These are phyloP conservation scores for Trichoderma hamatum DNA, from an alignment of 2,329 filamentous ascomycete species.

Conservation along the genomic window DNA sequence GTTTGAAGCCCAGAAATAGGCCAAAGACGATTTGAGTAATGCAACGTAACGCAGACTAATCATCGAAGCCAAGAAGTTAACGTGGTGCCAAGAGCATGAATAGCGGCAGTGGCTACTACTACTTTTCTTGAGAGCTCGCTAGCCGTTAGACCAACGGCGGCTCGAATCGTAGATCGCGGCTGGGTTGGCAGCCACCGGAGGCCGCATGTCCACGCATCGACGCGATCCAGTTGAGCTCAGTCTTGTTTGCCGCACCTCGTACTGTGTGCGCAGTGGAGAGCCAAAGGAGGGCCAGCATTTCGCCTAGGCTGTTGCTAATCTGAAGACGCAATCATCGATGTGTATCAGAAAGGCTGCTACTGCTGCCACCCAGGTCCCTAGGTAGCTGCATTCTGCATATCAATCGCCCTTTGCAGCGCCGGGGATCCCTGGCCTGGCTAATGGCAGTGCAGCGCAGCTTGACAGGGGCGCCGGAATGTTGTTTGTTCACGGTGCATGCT, in stretches of 20 bases:
- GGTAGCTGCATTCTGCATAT: neutral
- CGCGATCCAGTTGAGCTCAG: slow-evolving; percentile 9
- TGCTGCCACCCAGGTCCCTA: neutral
- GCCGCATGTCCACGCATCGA: slow-evolving; percentile 2
- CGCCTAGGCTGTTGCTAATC: neutral
- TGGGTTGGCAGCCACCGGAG: slow-evolving; percentile 9
- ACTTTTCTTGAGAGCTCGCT: neutral
- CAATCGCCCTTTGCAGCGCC: neutral
- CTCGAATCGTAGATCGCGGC: slow-evolving; percentile 24
- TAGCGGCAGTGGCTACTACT: neutral
- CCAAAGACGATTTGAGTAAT: neutral
- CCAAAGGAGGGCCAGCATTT: neutral
- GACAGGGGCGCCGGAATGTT: slow-evolving; percentile 11
- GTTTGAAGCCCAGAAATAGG: neutral
- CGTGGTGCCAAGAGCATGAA: neutral
- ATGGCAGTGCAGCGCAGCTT: neutral
- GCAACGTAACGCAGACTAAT: neutral
- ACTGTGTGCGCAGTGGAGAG: neutral
- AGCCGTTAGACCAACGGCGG: neutral
- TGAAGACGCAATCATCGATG: neutral
- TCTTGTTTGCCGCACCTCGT: neutral
- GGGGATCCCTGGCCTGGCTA: neutral
- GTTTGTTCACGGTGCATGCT: neutral
- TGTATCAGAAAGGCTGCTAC: neutral
- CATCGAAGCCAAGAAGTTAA: neutral